Percentiles rank a stretch among this genome's conserved stretches.
Conservation (phyloP, 768 basidiomycete genomes). For the Suillus brevipes region DNA sequence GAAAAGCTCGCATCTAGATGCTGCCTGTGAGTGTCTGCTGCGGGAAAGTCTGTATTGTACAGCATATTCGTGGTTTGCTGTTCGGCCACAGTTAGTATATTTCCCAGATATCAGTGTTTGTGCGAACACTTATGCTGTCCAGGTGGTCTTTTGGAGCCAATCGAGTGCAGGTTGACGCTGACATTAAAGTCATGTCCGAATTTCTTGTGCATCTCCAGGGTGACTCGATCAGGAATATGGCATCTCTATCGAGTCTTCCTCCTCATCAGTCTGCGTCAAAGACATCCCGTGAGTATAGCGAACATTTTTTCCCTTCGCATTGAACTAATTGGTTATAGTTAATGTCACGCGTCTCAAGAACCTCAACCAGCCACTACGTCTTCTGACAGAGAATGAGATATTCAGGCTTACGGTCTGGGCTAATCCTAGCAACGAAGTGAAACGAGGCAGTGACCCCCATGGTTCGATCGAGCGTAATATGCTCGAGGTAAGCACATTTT, state of each 20-base stretch:
- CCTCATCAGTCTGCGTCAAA: conserved; percentile 47
- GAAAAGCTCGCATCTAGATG: conserved; percentile 84
- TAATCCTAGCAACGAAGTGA: conserved; percentile 79
- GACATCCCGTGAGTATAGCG: conserved; percentile 39
- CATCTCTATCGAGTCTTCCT: conserved; percentile 62
- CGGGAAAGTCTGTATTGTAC: conserved; percentile 75
- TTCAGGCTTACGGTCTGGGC: conserved; percentile 84
- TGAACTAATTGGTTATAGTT: conserved; percentile 38
- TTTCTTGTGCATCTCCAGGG: conserved; percentile 76
- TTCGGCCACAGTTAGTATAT: conserved; percentile 78
- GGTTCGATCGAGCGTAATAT: conserved; percentile 58
- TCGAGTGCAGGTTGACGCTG: conserved; percentile 85
- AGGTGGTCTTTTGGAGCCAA: conserved; percentile 98
- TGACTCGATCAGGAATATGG: conserved; percentile 64
- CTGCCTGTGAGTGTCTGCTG: conserved; percentile 72
- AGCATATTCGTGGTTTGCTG: conserved; percentile 92
- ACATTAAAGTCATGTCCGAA: conserved; percentile 84
- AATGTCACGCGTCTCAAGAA: conserved; percentile 62
- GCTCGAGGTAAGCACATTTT: conserved; percentile 50
- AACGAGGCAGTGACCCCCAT: conserved; percentile 62
- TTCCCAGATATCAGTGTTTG: neutral
- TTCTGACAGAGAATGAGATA: conserved; percentile 91
- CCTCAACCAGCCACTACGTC: conserved; percentile 70
- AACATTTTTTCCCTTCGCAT: neutral
- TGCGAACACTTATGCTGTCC: conserved; percentile 5